These are phyloP conservation scores for Sabuloglossum arenarium DNA, from an alignment of 495 filamentous ascomycete species.

Conservation along the genomic window DNA sequence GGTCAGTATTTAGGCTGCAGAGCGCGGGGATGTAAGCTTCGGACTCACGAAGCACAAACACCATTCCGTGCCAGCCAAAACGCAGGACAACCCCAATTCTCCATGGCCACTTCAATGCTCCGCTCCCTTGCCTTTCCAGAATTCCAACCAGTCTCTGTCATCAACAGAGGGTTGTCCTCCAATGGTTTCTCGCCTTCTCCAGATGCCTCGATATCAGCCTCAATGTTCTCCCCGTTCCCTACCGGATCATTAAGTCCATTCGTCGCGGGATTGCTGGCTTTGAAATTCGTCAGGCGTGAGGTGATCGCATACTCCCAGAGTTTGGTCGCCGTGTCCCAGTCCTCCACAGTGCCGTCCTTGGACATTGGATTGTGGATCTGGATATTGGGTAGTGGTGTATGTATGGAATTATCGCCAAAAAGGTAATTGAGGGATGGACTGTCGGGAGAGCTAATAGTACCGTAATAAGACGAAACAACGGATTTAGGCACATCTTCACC, in stretches of 20 bases:
- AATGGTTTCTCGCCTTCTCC: constrained; percentile 61
- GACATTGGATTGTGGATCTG: constrained; percentile 80
- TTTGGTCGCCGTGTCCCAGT: constrained; percentile 82
- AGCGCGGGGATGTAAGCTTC: background rate
- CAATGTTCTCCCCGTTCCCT: constrained; percentile 31
- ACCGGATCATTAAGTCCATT: constrained; percentile 55
- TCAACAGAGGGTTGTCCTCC: constrained; percentile 71
- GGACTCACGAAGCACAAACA: constrained; percentile 38
- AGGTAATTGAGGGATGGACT: constrained; percentile 35
- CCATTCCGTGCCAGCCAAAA: constrained; percentile 69
- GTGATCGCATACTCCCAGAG: constrained; percentile 80
- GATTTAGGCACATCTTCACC: constrained; percentile 96
- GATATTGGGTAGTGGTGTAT: constrained; percentile 50
- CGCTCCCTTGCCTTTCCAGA: constrained; percentile 68
- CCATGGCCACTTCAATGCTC: constrained; percentile 85
- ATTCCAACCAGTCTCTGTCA: constrained; percentile 93
- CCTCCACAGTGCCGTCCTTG: constrained; percentile 76
- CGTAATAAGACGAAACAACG: constrained; percentile 74
- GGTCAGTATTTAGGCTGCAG: background rate
- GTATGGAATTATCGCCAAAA: constrained; percentile 75
- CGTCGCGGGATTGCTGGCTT: constrained; percentile 37
- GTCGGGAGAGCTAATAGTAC: constrained; percentile 27
- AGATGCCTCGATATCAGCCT: constrained; percentile 42
- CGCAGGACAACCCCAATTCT: constrained; percentile 81
- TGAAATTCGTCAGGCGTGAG: constrained; percentile 49